phyloP scores from a whole-genome alignment of 495 filamentous ascomycete species.

The Penicillium canariense region DNA sequence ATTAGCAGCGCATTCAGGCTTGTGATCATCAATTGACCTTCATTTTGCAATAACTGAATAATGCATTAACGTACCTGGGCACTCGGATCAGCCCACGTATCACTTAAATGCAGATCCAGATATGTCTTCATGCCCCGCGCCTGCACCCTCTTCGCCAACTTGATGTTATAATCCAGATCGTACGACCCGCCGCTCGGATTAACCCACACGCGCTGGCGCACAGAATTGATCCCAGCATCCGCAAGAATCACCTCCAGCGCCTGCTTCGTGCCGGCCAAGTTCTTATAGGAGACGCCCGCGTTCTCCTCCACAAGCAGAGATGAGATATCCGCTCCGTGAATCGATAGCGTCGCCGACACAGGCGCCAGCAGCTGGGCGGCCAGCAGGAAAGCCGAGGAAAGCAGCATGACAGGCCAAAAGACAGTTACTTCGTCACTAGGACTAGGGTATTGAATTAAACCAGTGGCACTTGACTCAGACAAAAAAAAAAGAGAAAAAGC shows the following conservation, averaged over 20 bases:
- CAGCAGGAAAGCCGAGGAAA: conserved; percentile 21
- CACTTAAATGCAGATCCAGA: conserved; percentile 68
- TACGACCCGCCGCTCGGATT: conserved; percentile 64
- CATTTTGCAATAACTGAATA: not conserved
- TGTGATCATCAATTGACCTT: not conserved
- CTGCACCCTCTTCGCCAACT: conserved; percentile 61
- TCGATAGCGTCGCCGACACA: conserved; percentile 49
- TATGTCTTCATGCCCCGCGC: conserved; percentile 63
- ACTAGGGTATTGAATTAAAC: too few relatives aligned
- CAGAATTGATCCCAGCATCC: conserved; percentile 63
- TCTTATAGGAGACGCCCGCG: conserved; percentile 59
- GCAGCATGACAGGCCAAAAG: conserved; percentile 13
- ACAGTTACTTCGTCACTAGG: too few relatives aligned
- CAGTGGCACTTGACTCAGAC: not conserved
- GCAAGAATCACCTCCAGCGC: conserved; percentile 63
- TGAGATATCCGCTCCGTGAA: conserved; percentile 72
- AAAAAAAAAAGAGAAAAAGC: not conserved
- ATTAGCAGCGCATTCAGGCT: not conserved
- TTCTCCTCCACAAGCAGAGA: conserved; percentile 65
- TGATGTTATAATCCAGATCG: conserved; percentile 66
- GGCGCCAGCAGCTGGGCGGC: conserved; percentile 24
- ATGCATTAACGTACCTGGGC: conserved; percentile 31
- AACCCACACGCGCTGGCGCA: conserved; percentile 73
- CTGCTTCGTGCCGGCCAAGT: conserved; percentile 47
- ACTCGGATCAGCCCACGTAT: conserved; percentile 59